phyloP scores from a whole-genome alignment of 2,329 filamentous ascomycete species.

The Talaromyces sp. region DNA sequence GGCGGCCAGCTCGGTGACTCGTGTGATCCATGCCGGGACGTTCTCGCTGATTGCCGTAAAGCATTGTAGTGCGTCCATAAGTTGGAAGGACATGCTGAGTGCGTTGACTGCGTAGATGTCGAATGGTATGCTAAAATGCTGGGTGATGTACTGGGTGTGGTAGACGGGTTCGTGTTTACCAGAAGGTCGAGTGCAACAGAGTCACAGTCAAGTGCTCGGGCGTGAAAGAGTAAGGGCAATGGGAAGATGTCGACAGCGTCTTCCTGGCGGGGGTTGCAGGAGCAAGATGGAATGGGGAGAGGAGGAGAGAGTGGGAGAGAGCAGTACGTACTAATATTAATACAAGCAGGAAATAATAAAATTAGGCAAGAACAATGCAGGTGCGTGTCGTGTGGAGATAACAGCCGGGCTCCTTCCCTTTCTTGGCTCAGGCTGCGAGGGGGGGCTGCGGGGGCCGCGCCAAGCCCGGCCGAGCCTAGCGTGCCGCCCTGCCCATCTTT shows the following conservation, averaged over 20 bases:
- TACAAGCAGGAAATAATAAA: background rate
- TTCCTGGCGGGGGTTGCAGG: background rate
- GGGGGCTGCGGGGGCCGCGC: background rate
- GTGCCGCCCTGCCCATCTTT: background rate
- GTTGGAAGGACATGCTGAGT: background rate
- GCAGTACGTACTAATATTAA: background rate
- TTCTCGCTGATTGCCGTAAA: constrained; percentile 40
- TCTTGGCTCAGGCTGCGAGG: background rate
- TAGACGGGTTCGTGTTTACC: background rate
- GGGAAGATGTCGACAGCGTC: background rate
- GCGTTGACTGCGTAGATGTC: background rate
- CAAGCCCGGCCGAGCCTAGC: background rate
- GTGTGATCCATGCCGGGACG: constrained; percentile 39
- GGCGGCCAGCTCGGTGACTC: constrained; percentile 35
- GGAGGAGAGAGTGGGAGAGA: background rate
- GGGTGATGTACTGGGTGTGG: background rate
- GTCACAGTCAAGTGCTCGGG: constrained; percentile 7
- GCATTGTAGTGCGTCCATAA: constrained; percentile 38
- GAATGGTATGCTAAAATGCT: background rate
- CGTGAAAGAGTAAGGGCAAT: background rate
- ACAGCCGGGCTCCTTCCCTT: background rate
- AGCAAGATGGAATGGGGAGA: background rate
- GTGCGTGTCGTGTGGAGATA: background rate
- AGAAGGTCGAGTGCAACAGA: background rate
- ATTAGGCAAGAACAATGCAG: background rate